phyloP scores from a whole-genome alignment of 75 land plant species.

The Isoetes taiwanensis region DNA sequence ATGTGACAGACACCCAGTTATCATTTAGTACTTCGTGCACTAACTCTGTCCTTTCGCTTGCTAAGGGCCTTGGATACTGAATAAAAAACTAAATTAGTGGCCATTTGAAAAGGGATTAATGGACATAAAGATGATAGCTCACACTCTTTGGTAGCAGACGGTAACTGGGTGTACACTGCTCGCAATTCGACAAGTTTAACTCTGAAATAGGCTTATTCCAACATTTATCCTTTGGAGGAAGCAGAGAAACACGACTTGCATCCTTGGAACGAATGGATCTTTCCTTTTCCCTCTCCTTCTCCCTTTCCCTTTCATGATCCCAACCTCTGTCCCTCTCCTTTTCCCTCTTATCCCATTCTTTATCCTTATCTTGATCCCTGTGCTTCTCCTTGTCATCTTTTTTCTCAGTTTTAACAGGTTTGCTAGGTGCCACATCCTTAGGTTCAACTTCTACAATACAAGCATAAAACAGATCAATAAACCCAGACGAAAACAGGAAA shows the following conservation, averaged over 20 bases:
- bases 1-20: constrained; percentile 31
- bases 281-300: constrained; percentile 42
- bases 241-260: constrained; percentile 24
- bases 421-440: background rate
- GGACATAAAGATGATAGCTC: background rate
- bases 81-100: background rate
- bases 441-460: background rate
- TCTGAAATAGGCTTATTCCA: constrained; percentile 71
- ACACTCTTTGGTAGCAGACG: constrained; percentile 86
- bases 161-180: constrained; percentile 88
- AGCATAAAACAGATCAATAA: background rate
- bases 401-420: constrained; percentile 5
- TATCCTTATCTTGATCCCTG: background rate
- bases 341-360: constrained; percentile 6
- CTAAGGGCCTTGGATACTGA: constrained; percentile 17
- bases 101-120: background rate
- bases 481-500: background rate
- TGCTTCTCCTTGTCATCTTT: constrained; percentile 30
- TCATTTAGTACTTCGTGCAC: constrained; percentile 23
- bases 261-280: constrained; percentile 40
- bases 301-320: constrained; percentile 46
- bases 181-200: constrained; percentile 81
- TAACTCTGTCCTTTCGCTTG: constrained; percentile 16
- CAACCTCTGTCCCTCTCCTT: constrained; percentile 32
- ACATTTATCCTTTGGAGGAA: constrained; percentile 55